These are phyloP conservation scores for Ormosia emarginata DNA, from an alignment of 306 rosid genomes.

Conservation along the genomic window DNA sequence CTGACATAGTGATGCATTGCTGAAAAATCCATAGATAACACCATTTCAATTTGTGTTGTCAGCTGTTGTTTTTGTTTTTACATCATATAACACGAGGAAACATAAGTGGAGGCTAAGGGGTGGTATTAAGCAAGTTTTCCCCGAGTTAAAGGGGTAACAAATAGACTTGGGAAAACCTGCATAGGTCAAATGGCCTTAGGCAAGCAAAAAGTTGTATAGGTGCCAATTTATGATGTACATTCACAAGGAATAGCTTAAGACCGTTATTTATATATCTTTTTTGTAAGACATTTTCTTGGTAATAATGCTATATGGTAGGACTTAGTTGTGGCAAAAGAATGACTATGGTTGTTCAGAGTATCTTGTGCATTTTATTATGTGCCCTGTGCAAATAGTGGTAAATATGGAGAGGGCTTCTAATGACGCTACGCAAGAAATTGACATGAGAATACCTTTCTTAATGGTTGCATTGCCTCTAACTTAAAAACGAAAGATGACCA, in stretches of 20 bases:
- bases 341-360: not conserved
- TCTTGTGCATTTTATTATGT: not conserved
- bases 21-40: not conserved
- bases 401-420: not conserved
- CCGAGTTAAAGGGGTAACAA: too few species aligned
- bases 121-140: too few species aligned
- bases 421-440: slow-evolving; percentile 7
- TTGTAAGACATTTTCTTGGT: too few species aligned
- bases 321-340: not conserved
- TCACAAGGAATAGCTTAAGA: too few species aligned
- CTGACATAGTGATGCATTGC: not conserved
- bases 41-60: slow-evolving; percentile 51
- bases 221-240: too few species aligned
- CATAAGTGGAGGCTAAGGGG: too few species aligned
- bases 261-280: too few species aligned
- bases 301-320: not conserved
- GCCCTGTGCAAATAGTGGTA: not conserved
- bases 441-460: slow-evolving; percentile 26
- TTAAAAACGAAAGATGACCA: slow-evolving; percentile 43
- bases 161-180: too few species aligned
- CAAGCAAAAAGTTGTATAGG: too few species aligned
- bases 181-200: too few species aligned
- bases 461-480: slow-evolving; percentile 29
- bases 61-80: too few species aligned
- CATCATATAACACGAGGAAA: too few species aligned